Evolutionary conservation across 805 yeast species (phyloP), one percentile per base, ranked within the genome.

Genomic region (Danielozyma ontarioensis): DNA sequence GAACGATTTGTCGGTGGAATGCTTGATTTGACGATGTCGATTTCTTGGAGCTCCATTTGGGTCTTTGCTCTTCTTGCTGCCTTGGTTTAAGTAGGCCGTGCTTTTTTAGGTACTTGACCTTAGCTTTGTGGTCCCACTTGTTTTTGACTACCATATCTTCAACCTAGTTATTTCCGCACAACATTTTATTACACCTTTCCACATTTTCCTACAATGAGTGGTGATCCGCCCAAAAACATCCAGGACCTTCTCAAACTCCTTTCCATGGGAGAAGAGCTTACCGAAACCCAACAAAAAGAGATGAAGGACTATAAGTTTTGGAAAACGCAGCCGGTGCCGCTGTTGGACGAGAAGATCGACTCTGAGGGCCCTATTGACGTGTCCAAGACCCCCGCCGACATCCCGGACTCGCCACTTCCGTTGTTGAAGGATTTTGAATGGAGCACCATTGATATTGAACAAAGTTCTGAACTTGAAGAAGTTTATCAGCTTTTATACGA

Each of bases 291-390:
- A 55, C 48, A 51, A 22, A 81, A 80, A 42, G 74, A 79, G 15
- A 87, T 88, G 84, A 78, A 83, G 33, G 95, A 89, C 52, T 86
- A 89, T 67, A 86, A 84, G 63, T 93, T 93, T 62, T 93, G 98
- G 98, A 85, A 83, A 51, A 93, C 98, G 2, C 98, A 93, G 62
- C 98, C 98, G 0, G 97, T 93, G 14, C 74, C 88, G 6, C 69
- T 68, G 19, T 78, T 89, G 42, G 84, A 84, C 52, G 93, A 82
- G 50, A 55, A 65, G 28, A 68, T 82, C 28, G 69, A 62, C 4
- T 56, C 66, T 8, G 95, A 87, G 51, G 96, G 96, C 0, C 90
- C 95, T 5, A 86, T 89, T 43, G 94, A 88, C 46, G 44, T 50
- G 19, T 31, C 49, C 5, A 86, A 85, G 53, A 78, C 77, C 0